phyloP scores from a whole-genome alignment of 306 rosid species.

The Castanea mollissima region DNA sequence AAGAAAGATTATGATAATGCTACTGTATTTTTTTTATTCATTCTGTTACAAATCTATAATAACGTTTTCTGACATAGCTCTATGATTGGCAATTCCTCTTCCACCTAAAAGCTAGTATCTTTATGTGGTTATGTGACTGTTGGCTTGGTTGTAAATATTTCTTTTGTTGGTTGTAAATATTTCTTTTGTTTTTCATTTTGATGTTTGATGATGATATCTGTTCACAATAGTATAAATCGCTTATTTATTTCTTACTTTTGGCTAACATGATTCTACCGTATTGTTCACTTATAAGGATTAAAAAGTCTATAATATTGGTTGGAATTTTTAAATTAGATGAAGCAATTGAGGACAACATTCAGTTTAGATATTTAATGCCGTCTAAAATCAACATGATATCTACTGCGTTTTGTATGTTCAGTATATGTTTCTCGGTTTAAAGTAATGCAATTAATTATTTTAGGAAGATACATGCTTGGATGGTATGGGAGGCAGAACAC shows the following conservation, averaged over 20 bases:
- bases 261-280: no score
- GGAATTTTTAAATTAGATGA: not conserved
- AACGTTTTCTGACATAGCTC: not conserved
- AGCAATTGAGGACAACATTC: not conserved
- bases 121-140: not conserved
- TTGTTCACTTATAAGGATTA: not conserved
- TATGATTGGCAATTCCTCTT: no score
- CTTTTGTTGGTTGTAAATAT: not conserved
- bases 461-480: conserved; percentile 36
- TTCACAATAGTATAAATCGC: not conserved
- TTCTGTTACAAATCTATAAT: not conserved
- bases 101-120: no score
- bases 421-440: not conserved
- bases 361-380: not conserved
- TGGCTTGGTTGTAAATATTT: not conserved
- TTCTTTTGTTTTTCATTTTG: not conserved
- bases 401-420: not conserved
- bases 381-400: not conserved
- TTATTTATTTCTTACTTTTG: no score
- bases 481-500: conserved; percentile 29
- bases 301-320: not conserved
- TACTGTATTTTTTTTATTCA: not conserved
- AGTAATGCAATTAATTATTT: conserved; percentile 12
- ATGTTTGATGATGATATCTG: not conserved
- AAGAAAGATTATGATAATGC: not conserved